Evolutionary conservation across 208 protist species (phyloP).

Genomic region (Leishmania tropica): DNA sequence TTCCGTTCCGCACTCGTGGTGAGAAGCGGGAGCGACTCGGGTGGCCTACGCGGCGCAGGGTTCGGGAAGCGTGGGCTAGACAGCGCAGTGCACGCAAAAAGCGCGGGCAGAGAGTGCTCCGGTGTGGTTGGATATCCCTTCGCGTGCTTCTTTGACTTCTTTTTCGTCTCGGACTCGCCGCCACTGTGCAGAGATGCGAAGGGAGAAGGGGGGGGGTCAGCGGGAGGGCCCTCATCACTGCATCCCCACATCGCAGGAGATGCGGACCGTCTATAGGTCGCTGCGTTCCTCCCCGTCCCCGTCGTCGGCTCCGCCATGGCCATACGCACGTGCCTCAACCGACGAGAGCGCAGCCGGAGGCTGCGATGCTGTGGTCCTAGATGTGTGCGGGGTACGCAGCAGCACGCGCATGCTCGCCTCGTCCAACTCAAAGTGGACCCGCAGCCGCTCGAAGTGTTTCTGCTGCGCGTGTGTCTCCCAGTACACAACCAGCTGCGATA

Average conservation of each 20-base stretch:
- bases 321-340: background rate
- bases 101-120: background rate
- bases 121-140: background rate
- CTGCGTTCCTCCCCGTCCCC: background rate
- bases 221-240: background rate
- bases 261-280: background rate
- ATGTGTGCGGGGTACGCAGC: constrained; percentile 5
- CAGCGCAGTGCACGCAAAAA: background rate
- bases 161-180: background rate
- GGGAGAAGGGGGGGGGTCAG: background rate
- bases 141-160: background rate
- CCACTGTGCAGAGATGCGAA: no score
- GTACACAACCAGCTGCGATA: constrained; percentile 55
- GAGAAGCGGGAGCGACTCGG: background rate
- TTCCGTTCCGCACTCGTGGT: background rate
- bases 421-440: constrained; percentile 28
- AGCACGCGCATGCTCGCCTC: constrained; percentile 21
- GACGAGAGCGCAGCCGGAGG: background rate
- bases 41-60: background rate
- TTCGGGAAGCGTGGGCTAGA: background rate
- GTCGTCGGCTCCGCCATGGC: background rate
- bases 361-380: background rate
- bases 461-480: constrained; percentile 29
- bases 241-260: background rate
- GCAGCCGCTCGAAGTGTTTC: constrained; percentile 11